Conservation (phyloP, 2,329 filamentous ascomycete species). For the Rutstroemia sp. region DNA sequence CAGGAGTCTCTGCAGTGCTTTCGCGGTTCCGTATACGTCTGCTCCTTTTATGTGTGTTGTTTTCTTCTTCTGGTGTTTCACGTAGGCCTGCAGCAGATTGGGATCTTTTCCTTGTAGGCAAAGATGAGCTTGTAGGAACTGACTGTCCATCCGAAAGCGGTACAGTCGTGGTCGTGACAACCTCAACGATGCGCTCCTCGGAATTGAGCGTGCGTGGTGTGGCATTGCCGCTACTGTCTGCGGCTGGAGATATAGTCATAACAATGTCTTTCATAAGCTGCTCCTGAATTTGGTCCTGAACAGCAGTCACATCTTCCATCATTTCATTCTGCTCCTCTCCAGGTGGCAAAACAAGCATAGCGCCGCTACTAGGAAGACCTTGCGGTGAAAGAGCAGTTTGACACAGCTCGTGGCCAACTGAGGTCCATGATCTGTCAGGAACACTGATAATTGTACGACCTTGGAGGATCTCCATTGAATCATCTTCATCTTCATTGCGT, state of each 20-base stretch:
- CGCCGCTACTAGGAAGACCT: conserved; percentile 13
- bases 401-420: conserved; percentile 23
- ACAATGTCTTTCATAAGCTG: conserved; percentile 23
- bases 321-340: conserved; percentile 9
- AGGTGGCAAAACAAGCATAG: conserved; percentile 19
- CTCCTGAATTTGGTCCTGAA: conserved; percentile 12
- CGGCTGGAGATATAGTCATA: conserved; percentile 19
- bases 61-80: conserved; percentile 50
- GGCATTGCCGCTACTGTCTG: conserved; percentile 12
- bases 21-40: conserved; percentile 58
- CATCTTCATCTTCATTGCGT: background rate
- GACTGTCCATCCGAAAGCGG: conserved; percentile 16
- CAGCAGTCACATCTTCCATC: background rate
- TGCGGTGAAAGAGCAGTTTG: conserved; percentile 13
- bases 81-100: conserved; percentile 53
- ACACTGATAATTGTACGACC: conserved; percentile 16
- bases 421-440: conserved; percentile 22
- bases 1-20: conserved; percentile 38
- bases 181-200: conserved; percentile 15
- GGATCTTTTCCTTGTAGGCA: conserved; percentile 48
- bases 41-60: conserved; percentile 51
- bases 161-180: conserved; percentile 18
- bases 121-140: conserved; percentile 12
- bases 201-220: conserved; percentile 14
- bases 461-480: conserved; percentile 9